These are phyloP conservation scores for Colletotrichum sp. DNA, from an alignment of 2,329 filamentous ascomycete genomes.

Conservation along the genomic window DNA sequence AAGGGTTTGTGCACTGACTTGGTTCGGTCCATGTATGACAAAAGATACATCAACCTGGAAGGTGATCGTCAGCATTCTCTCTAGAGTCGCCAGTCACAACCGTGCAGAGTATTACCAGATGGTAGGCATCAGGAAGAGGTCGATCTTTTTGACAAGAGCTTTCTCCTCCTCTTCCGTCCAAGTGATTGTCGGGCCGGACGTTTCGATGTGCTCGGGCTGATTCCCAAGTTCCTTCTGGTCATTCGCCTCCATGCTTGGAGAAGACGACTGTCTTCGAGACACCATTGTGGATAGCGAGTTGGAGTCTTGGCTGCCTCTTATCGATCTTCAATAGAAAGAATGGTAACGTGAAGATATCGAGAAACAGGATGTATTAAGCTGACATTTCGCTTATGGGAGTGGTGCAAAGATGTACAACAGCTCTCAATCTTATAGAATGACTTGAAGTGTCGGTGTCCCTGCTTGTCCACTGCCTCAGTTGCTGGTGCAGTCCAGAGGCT, in stretches of 20 bases:
- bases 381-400: background rate
- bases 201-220: background rate
- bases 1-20: conserved; percentile 35
- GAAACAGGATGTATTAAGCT: background rate
- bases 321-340: fast-evolving
- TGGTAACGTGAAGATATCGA: fast-evolving
- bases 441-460: background rate
- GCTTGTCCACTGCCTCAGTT: background rate
- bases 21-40: conserved; percentile 64
- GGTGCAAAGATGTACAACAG: background rate
- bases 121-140: conserved; percentile 46
- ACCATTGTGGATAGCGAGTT: background rate
- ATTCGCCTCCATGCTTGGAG: background rate
- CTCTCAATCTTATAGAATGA: background rate
- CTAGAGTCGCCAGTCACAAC: background rate
- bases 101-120: conserved; percentile 46
- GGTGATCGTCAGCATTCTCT: background rate
- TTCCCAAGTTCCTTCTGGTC: background rate
- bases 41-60: conserved; percentile 47
- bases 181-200: background rate
- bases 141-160: conserved; percentile 41
- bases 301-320: background rate
- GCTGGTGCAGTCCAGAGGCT: background rate
- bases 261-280: background rate
- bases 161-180: conserved; percentile 32